Conservation (phyloP, 768 basidiomycete genomes). For the Hericium erinaceus region DNA sequence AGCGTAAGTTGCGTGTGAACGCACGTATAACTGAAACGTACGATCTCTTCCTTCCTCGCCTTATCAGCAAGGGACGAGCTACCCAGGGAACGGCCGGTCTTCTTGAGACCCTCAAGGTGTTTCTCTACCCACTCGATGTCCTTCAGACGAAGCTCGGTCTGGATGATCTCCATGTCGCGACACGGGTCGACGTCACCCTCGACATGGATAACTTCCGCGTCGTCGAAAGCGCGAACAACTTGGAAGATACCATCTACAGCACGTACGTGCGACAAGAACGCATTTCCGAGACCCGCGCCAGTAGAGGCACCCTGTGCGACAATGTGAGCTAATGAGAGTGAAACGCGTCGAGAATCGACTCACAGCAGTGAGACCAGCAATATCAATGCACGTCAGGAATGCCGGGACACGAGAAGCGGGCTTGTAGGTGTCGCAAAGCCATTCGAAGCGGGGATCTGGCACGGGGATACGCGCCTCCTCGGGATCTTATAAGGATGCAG, state of each 20-base stretch:
- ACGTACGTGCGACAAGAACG: slow-evolving; percentile 95
- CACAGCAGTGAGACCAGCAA: slow-evolving; percentile 93
- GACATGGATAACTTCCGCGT: slow-evolving; percentile 98
- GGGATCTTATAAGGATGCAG: background rate
- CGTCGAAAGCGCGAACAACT: slow-evolving; percentile 95
- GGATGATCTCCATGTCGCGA: slow-evolving; percentile 97
- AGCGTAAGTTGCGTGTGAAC: background rate
- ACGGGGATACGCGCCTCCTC: slow-evolving; percentile 90
- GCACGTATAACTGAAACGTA: slow-evolving; percentile 28
- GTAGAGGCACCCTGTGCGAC: slow-evolving; percentile 78
- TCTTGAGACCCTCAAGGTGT: slow-evolving; percentile 69
- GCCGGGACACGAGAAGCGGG: slow-evolving; percentile 84
- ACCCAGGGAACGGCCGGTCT: slow-evolving; percentile 60
- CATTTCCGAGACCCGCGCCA: slow-evolving; percentile 94
- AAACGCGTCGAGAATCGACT: slow-evolving; percentile 18
- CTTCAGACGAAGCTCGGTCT: slow-evolving; percentile 87
- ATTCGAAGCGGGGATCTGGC: slow-evolving; percentile 89
- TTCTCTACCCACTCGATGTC: slow-evolving; percentile 99
- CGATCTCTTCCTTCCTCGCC: slow-evolving; percentile 94
- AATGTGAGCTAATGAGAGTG: background rate
- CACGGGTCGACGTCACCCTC: slow-evolving; percentile 95
- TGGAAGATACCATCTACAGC: slow-evolving; percentile 99
- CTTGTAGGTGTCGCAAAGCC: slow-evolving; percentile 88
- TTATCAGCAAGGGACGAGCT: slow-evolving; percentile 81
- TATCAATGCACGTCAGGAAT: slow-evolving; percentile 96